Evolutionary conservation across 1,284 basidiomycete species (phyloP).

Genomic region (Sanghuangporus sanghuang): DNA sequence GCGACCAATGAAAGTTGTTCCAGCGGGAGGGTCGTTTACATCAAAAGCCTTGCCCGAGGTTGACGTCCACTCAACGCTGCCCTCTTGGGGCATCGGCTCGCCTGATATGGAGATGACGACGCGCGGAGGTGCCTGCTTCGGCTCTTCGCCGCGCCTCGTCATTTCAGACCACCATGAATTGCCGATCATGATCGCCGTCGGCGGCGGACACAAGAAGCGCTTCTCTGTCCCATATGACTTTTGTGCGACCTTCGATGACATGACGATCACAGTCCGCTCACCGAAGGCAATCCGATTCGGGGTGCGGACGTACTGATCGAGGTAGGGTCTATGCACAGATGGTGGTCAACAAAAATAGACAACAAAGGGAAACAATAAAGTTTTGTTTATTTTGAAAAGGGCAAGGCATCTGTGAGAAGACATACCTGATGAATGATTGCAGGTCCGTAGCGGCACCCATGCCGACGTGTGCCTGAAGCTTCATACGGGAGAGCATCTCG

Average conservation of each 20-base stretch:
- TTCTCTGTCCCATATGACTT: constrained; percentile 97
- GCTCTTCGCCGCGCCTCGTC: constrained; percentile 64
- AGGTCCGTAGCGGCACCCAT: constrained; percentile 64
- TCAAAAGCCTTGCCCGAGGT: constrained; percentile 80
- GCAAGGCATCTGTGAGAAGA: constrained; percentile 13
- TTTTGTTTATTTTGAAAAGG: constrained; percentile 11
- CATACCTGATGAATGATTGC: constrained; percentile 74
- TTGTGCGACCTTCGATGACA: constrained; percentile 95
- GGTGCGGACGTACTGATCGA: constrained; percentile 81
- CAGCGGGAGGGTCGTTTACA: constrained; percentile 70
- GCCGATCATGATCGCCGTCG: constrained; percentile 91
- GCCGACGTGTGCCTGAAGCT: constrained; percentile 49
- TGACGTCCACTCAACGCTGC: constrained; percentile 80
- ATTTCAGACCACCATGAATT: constrained; percentile 91
- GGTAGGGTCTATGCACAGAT: constrained; percentile 49
- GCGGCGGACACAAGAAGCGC: constrained; percentile 93
- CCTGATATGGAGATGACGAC: constrained; percentile 91
- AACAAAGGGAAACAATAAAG: constrained; percentile 2
- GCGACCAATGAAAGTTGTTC: constrained; percentile 79
- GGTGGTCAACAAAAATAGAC: constrained; percentile 5
- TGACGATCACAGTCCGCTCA: constrained; percentile 90
- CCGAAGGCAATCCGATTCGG: constrained; percentile 86
- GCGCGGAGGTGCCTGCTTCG: constrained; percentile 72
- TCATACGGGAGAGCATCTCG: constrained; percentile 58
- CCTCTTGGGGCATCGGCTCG: constrained; percentile 78